Evolutionary conservation across 1,139 yeast species (phyloP).

Genomic region (Magnusiomyces tetraspermus): DNA sequence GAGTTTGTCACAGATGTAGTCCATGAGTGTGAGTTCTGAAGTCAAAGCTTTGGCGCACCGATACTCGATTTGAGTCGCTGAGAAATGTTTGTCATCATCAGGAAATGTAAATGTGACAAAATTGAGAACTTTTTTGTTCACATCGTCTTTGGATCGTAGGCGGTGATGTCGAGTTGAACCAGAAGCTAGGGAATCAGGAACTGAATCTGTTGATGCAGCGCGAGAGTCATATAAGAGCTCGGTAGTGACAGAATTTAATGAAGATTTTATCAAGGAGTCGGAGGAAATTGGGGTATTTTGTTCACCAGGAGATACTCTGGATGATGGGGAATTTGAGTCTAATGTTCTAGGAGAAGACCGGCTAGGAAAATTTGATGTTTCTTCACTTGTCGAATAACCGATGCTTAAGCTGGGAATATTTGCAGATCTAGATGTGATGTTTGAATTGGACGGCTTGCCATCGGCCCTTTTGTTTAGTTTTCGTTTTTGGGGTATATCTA

Average conservation of each 20-base stretch:
- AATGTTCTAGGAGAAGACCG: not conserved
- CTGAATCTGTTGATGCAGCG: not conserved
- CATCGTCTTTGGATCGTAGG: not conserved
- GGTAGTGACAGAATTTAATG: not conserved
- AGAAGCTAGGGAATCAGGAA: not conserved
- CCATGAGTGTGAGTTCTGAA: constrained; percentile 9
- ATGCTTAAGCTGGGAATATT: not conserved
- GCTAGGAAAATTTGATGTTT: not conserved
- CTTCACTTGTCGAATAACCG: not conserved
- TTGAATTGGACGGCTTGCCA: too few species aligned
- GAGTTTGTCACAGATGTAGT: constrained; percentile 11
- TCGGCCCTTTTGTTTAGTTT: not conserved
- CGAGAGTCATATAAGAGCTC: not conserved
- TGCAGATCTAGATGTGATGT: not conserved
- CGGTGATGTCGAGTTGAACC: not conserved
- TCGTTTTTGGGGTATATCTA: too few species aligned
- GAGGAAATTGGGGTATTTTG: not conserved
- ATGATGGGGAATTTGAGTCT: not conserved
- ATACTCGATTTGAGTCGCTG: constrained; percentile 7
- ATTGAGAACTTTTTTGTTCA: constrained; percentile 1
- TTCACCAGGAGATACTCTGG: not conserved
- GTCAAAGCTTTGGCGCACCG: constrained; percentile 2
- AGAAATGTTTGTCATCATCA: constrained; percentile 12
- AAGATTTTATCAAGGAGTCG: not conserved
- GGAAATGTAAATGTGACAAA: constrained; percentile 12